Evolutionary conservation across 768 basidiomycete genomes (phyloP).

Genomic region (Pleurotus giganteus): DNA sequence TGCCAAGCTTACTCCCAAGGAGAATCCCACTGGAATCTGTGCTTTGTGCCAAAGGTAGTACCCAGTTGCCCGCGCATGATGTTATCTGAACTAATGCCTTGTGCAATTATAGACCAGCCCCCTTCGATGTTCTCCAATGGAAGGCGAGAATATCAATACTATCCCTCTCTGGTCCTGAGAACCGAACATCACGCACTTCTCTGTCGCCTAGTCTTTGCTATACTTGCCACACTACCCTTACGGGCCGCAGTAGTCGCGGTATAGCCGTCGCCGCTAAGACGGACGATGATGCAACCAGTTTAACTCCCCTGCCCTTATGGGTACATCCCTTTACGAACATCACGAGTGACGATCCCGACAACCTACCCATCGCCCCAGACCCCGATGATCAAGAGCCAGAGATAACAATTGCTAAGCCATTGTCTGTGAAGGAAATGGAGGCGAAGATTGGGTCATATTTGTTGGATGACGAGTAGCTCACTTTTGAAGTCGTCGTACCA

Average conservation of each 20-base stretch:
- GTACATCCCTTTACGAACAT: conserved; percentile 17
- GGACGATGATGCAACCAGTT: background rate
- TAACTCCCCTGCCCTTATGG: conserved; percentile 39
- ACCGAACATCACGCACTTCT: conserved; percentile 19
- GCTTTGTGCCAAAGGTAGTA: conserved; percentile 64
- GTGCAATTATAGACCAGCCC: conserved; percentile 49
- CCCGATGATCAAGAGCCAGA: conserved; percentile 17
- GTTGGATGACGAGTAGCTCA: conserved; percentile 22
- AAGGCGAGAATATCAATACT: conserved; percentile 73
- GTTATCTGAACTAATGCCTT: background rate
- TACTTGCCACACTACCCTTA: conserved; percentile 59
- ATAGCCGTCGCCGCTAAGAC: conserved; percentile 18
- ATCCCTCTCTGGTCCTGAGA: conserved; percentile 35
- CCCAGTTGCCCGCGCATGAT: background rate
- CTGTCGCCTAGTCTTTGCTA: conserved; percentile 54
- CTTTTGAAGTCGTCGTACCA: no score
- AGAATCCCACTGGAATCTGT: conserved; percentile 47
- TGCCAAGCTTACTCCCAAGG: conserved; percentile 71
- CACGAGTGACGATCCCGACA: background rate
- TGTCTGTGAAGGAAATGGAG: conserved; percentile 32
- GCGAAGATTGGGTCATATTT: conserved; percentile 36
- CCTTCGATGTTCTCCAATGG: conserved; percentile 68
- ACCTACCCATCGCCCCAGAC: background rate
- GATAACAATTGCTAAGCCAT: conserved; percentile 26
- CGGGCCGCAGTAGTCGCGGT: conserved; percentile 52